Base-by-base conservation (phyloP, 2,329 filamentous ascomycete species). In the Pyrenochaeta sp. region DNA sequence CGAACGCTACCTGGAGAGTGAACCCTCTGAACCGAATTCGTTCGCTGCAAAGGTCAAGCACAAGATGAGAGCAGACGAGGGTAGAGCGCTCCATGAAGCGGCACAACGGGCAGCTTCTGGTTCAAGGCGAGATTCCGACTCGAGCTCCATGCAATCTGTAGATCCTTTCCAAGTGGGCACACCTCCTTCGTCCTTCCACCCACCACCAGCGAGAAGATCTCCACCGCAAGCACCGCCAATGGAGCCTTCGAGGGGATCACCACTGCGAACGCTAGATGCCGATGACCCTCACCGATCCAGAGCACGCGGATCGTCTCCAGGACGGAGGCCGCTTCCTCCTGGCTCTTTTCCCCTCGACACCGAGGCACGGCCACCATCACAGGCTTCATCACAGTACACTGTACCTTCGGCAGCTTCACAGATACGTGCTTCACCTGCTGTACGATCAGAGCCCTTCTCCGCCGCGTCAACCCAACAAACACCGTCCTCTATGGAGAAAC, bases 1-100 rank as follows among this genome's bases (percentile, higher is more conserved):
- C 10, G 68, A 72, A 12, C 69, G 62, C 44, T 76, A 62, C 54
- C 59, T 75, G 30, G 55, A 73, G 40, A 74, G 70, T 51, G 75
- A 74, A 56, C 73, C 71, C 2, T 19, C 59, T 0, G 71, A 72
- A 37, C 76, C 80, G 1, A 76, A 78, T 54, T 82, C 82, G 0
- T 81, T 83, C 58, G 79, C 82, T 2, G 77, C 80, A 52, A 66
- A 71, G 27, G 64, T 83, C 8, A 83, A 82, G 54, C 82, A 82
- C 28, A 80, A 78, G 65, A 85, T 85, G 83, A 77, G 82, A 54
- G 77, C 78, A 8, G 83, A 85, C 57, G 83, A 85, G 72, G 83
- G 81, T 5, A 75, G 74, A 53, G 82, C 82, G 9, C 70, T 85
- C 51, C 82, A 85, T 47, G 76, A 81, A 47, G 79, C 75, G 37